Evolutionary conservation across 1,284 basidiomycete genomes (phyloP).

Genomic region (Tranzscheliella williamsii): DNA sequence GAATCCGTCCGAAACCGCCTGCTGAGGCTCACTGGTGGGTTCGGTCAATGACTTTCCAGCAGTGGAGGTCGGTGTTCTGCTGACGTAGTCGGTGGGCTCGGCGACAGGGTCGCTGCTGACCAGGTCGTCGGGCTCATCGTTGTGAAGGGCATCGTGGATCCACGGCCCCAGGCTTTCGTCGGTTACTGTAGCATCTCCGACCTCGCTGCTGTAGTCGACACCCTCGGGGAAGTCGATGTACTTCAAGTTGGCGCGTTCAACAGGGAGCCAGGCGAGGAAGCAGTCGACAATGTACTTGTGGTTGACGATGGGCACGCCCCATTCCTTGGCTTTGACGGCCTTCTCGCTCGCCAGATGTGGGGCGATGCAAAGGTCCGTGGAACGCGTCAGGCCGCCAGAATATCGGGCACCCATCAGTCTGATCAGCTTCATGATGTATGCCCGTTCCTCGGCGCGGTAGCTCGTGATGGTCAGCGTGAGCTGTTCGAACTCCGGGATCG

Average conservation of each 20-base stretch:
- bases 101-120: slow-evolving; percentile 22
- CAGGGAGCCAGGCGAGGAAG: slow-evolving; percentile 63
- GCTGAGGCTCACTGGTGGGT: too few relatives aligned
- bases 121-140: slow-evolving; percentile 33
- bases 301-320: slow-evolving; percentile 83
- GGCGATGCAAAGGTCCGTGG: slow-evolving; percentile 77
- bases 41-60: too few relatives aligned
- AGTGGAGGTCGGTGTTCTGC: too few relatives aligned
- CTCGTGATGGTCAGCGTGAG: slow-evolving; percentile 82
- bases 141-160: slow-evolving; percentile 31
- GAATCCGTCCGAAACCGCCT: too few relatives aligned
- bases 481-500: slow-evolving; percentile 60
- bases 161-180: slow-evolving; percentile 34
- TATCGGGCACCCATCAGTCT: slow-evolving; percentile 75
- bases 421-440: slow-evolving; percentile 83
- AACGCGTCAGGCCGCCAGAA: slow-evolving; percentile 72
- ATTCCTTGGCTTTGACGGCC: slow-evolving; percentile 72
- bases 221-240: slow-evolving; percentile 34
- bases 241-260: slow-evolving; percentile 27
- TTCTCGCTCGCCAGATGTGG: slow-evolving; percentile 79
- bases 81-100: too few relatives aligned
- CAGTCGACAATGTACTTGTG: slow-evolving; percentile 88
- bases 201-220: slow-evolving; percentile 21
- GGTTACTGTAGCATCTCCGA: slow-evolving; percentile 19
- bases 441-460: slow-evolving; percentile 79